Evolutionary conservation across 306 rosid genomes (phyloP), one percentile per base, ranked within the genome.

Genomic region (Cajanus cajan): DNA sequence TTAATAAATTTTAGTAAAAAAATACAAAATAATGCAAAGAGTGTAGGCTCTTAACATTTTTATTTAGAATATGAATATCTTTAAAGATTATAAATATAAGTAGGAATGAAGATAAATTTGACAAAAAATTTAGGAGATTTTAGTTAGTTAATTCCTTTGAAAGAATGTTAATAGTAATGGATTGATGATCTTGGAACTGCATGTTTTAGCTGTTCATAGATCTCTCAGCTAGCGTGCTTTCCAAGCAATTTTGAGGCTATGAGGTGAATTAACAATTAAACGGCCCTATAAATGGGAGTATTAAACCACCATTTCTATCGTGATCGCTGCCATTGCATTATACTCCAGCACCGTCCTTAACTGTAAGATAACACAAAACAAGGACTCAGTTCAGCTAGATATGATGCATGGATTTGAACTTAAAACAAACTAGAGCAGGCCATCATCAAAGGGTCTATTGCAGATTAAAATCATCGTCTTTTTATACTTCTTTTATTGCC

Each of bases 361-460:
- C 25, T 51, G 25, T 18, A 48, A 8, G 11, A 41, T 9, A 4
- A 15, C 47, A 41, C 47, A 41, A 41, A 41, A 41, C 11, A 41
- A 41, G 15, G 10, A 11, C 2, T 41, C 52, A 45, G 18, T 28
- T 61, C 8, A 61, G 43, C 43, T 14, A 28, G 9, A n/a, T 62
- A 7, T 1, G 36, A 68, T 13, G 24, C 74, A 24, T 15, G n/a
- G n/a, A n/a, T n/a, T n/a, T n/a, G n/a, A n/a, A n/a, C n/a, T 25
- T 55, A 7, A 16, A 57, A 11, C 76, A 55, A 68, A 43, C 41
- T 78, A 71, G 28, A 21, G 71, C 36, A 70, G n/a, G n/a, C n/a
- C n/a, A n/a, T n/a, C n/a, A n/a, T n/a, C 31, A 50, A 80, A 73
- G 28, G 31, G 71, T 74, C 69, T 41, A 50, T 34, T 81, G 39